Percentiles rank a stretch among this genome's conserved stretches.
Evolutionary conservation across 75 land plant species (phyloP).

Genomic region (Adiantum capillusveneris): DNA sequence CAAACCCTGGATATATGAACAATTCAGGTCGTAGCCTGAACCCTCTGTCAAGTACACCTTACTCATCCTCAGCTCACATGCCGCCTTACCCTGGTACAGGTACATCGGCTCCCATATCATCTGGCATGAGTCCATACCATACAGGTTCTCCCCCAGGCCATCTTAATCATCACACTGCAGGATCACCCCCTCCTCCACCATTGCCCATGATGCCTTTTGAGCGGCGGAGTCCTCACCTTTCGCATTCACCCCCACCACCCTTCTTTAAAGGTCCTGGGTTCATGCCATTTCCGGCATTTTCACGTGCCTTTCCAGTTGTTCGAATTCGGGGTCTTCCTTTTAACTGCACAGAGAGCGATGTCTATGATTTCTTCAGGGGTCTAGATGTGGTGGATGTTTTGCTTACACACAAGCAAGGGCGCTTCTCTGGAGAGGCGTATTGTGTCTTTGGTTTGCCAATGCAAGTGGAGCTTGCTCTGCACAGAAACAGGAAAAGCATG

Average conservation of each 20-base stretch:
- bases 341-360: constrained; percentile 53
- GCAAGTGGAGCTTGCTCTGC: constrained; percentile 60
- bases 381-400: constrained; percentile 75
- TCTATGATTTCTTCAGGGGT: constrained; percentile 60
- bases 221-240: not conserved
- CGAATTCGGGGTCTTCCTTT: constrained; percentile 77
- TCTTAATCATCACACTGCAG: not conserved
- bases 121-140: not conserved
- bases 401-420: constrained; percentile 61
- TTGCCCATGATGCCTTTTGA: not conserved
- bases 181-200: not conserved
- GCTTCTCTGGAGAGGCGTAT: constrained; percentile 74
- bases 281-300: not conserved
- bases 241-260: not conserved
- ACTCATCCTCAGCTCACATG: not conserved
- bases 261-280: not conserved
- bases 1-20: no score
- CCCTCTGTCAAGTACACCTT: not conserved
- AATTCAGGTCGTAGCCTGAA: not conserved
- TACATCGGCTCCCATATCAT: not conserved
- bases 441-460: constrained; percentile 65
- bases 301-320: constrained; percentile 54
- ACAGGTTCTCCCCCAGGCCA: not conserved
- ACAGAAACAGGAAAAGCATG: constrained; percentile 28
- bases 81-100: not conserved